Evolutionary conservation across 495 filamentous ascomycete genomes (phyloP).

Genomic region (Apiosordaria backusii): DNA sequence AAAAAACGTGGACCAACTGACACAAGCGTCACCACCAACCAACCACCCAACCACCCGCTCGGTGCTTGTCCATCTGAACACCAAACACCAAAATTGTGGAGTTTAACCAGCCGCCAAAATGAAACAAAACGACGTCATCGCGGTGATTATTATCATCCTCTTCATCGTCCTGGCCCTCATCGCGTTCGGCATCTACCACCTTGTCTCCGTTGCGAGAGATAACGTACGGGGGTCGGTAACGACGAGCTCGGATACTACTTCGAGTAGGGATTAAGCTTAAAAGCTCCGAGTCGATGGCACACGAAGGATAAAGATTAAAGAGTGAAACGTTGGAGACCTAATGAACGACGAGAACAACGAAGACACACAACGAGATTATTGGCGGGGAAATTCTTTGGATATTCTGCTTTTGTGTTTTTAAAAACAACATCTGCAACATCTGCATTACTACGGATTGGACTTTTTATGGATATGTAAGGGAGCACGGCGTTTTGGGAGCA

Average conservation of each 20-base stretch:
- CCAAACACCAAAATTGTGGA: not conserved
- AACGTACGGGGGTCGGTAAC: constrained; percentile 35
- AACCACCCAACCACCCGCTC: not conserved
- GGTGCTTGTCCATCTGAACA: not conserved
- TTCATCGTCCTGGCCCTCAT: constrained; percentile 69
- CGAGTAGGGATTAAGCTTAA: constrained; percentile 3
- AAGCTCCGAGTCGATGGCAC: too few relatives aligned
- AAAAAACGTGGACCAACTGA: not conserved
- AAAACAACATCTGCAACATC: too few relatives aligned
- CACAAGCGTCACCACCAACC: not conserved
- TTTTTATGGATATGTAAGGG: not conserved
- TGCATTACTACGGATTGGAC: not conserved
- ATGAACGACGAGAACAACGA: not conserved
- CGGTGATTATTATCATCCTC: constrained; percentile 76
- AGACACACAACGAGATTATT: not conserved
- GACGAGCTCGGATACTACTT: constrained; percentile 31
- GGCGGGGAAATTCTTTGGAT: not conserved
- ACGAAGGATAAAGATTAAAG: too few relatives aligned
- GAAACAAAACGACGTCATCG: constrained; percentile 74
- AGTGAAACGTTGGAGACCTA: not conserved
- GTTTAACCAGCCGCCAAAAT: constrained; percentile 52
- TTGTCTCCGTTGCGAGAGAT: constrained; percentile 48
- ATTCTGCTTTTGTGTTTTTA: not conserved
- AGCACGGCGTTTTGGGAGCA: not conserved
- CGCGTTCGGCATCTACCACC: constrained; percentile 64